Evolutionary conservation across 75 land plant genomes (phyloP).

Genomic region (Pinus taeda): DNA sequence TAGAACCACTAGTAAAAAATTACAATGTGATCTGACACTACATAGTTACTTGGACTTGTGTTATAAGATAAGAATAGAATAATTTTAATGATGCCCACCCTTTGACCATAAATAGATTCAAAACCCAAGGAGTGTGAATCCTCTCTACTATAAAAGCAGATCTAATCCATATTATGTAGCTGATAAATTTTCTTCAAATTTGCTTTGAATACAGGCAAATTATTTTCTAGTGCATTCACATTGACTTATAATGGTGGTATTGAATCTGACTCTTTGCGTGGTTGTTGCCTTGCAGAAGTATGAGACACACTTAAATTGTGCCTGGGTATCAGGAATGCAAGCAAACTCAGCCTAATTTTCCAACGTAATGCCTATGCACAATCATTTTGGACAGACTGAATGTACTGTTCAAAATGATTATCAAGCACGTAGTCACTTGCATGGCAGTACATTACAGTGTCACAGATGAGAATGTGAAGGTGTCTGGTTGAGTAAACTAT

Average conservation of each 20-base stretch:
- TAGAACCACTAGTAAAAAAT: neutral
- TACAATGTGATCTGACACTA: neutral
- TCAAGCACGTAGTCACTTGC: neutral
- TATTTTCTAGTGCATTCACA: neutral
- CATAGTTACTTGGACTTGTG: no score
- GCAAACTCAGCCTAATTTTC: neutral
- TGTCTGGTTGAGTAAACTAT: neutral
- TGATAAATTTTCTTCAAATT: neutral
- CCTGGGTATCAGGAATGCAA: neutral
- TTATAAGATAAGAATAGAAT: no score
- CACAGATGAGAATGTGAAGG: neutral
- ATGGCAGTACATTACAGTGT: neutral
- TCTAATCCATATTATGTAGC: neutral
- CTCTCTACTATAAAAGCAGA: no score
- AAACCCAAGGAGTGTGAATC: no score
- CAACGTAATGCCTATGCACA: neutral
- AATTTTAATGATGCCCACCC: no score
- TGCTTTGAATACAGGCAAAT: neutral
- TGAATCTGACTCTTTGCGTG: neutral
- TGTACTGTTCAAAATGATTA: neutral
- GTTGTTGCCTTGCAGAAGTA: conserved; percentile 6
- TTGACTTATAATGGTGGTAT: neutral
- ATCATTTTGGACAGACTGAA: conserved; percentile 5
- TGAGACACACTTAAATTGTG: neutral
- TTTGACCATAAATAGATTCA: no score